A percentile compares a stretch with the other conserved stretches of the same genome.
Evolutionary conservation across 2,329 filamentous ascomycete species (phyloP).

Genomic region (Acrodontium crateriforme): DNA sequence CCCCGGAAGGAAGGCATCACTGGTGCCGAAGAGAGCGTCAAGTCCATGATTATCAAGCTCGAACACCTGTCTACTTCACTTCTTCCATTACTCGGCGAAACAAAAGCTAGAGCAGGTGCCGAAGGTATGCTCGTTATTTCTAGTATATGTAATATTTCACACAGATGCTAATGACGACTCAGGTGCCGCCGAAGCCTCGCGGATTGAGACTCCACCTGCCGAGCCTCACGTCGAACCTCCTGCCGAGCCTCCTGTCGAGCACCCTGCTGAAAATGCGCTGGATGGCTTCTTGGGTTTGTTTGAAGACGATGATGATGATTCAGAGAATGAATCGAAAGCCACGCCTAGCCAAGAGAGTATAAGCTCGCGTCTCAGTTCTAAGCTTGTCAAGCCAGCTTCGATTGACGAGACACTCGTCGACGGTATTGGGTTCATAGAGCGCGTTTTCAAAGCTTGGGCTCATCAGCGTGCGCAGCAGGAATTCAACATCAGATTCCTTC

Average conservation of each 20-base stretch:
- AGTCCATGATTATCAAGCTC: too few species aligned
- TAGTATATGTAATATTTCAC: too few species aligned
- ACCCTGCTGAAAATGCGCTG: conserved; percentile 5
- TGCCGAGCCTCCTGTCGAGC: conserved; percentile 2
- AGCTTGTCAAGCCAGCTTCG: conserved; percentile 7
- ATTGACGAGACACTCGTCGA: conserved; percentile 15
- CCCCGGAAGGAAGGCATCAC: too few species aligned
- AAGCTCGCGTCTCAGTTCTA: too few species aligned
- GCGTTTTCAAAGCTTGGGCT: conserved; percentile 21
- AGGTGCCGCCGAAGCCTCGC: not conserved
- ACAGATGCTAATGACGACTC: too few species aligned
- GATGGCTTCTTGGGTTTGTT: conserved; percentile 16
- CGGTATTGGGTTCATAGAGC: conserved; percentile 22
- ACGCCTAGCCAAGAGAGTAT: conserved; percentile 3
- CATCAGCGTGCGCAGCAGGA: conserved; percentile 14
- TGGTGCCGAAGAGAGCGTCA: too few species aligned
- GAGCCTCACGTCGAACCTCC: too few species aligned
- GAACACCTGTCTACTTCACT: too few species aligned
- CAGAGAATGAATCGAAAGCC: conserved; percentile 6
- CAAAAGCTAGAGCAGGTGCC: too few species aligned
- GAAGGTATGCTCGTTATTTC: too few species aligned
- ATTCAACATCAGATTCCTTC: conserved; percentile 9
- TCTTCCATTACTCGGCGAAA: too few species aligned
- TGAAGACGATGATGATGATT: conserved; percentile 10
- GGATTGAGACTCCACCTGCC: too few species aligned